These are phyloP conservation scores for California macrophylla DNA, from an alignment of 441 rosid genomes.

Conservation along the genomic window DNA sequence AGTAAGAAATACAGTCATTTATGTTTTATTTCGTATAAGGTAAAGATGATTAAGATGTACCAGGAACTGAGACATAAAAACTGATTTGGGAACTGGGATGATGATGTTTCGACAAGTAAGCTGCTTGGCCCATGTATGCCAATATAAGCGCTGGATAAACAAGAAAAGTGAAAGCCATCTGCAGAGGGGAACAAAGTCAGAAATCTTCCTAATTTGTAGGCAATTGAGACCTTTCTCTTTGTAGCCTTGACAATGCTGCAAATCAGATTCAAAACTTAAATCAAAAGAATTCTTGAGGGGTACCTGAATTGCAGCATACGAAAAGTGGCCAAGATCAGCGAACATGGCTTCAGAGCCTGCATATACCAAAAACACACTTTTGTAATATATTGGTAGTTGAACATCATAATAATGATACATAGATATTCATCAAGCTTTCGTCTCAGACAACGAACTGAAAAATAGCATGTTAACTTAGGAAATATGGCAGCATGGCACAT, in stretches of 20 bases:
- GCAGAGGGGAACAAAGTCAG: conserved; percentile 12
- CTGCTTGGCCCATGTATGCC: conserved; percentile 99
- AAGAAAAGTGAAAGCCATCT: conserved; percentile 90
- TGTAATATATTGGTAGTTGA: conserved; percentile 4
- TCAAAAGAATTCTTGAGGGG: not conserved
- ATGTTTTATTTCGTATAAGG: too few relatives aligned
- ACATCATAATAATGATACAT: not conserved
- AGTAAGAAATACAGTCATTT: too few relatives aligned
- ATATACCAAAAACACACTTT: conserved; percentile 17
- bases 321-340: conserved; percentile 99
- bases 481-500: not conserved
- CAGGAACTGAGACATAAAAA: conserved; percentile 83
- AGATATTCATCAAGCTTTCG: not conserved
- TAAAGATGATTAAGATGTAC: conserved; percentile 24
- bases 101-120: conserved; percentile 79
- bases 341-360: conserved; percentile 99
- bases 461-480: not conserved
- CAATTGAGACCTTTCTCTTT: not conserved
- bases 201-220: conserved; percentile 2
- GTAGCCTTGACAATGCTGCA: conserved; percentile 5
- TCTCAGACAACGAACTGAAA: not conserved
- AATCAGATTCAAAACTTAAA: not conserved
- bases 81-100: conserved; percentile 46
- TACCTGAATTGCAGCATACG: conserved; percentile 82
- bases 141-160: conserved; percentile 90